phyloP scores from a whole-genome alignment of 2,329 filamentous ascomycete genomes.

The Ophiosphaerella narmari region DNA sequence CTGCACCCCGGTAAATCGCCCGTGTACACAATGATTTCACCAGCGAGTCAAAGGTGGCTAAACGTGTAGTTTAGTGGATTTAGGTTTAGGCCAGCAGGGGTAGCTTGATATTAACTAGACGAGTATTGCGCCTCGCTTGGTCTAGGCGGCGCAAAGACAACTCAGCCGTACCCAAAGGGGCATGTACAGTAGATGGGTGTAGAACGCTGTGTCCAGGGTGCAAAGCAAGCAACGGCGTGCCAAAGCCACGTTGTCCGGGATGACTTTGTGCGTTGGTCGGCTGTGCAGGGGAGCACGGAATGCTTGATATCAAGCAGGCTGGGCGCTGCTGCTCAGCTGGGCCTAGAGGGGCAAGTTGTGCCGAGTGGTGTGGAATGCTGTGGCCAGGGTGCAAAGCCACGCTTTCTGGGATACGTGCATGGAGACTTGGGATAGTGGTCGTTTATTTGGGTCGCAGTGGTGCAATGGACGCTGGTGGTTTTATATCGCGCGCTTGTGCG shows the following conservation, averaged over 20 bases:
- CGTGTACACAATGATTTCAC: too few relatives aligned
- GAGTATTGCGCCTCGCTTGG: slow-evolving; percentile 1
- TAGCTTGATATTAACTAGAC: neutral
- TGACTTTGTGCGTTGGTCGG: neutral
- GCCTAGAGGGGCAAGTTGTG: too few relatives aligned
- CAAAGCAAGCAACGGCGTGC: neutral
- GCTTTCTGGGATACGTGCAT: too few relatives aligned
- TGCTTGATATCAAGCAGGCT: neutral
- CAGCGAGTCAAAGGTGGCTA: neutral
- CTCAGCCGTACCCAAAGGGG: slow-evolving; percentile 6
- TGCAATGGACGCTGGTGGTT: neutral
- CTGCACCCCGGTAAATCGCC: neutral
- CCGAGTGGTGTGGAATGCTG: too few relatives aligned
- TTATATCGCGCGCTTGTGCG: neutral
- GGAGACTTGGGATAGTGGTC: too few relatives aligned
- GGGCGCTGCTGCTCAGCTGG: too few relatives aligned
- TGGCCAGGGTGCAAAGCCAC: too few relatives aligned
- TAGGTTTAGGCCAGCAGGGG: neutral
- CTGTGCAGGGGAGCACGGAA: too few relatives aligned
- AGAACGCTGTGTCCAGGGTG: slow-evolving; percentile 1
- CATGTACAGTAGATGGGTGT: slow-evolving; percentile 1
- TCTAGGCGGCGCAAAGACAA: neutral
- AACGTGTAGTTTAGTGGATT: neutral
- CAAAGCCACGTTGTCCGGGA: neutral
- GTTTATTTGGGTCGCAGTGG: too few relatives aligned